Conservation (phyloP, 2,329 filamentous ascomycete genomes). For the Xylogone sp. region DNA sequence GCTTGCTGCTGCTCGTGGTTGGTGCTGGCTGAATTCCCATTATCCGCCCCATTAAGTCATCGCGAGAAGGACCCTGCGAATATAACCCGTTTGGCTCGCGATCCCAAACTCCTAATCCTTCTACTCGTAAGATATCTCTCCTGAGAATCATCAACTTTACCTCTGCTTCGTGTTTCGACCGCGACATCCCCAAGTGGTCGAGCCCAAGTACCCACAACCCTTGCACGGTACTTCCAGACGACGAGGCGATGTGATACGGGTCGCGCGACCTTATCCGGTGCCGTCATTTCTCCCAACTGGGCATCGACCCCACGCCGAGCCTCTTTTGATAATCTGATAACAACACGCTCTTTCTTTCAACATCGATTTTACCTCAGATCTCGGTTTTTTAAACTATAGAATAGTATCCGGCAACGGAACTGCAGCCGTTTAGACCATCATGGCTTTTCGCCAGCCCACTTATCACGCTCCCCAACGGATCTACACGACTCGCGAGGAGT, state of each 20-base stretch:
- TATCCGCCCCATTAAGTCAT: not conserved
- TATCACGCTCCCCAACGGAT: constrained; percentile 48
- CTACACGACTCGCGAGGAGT: constrained; percentile 36
- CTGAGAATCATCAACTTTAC: not conserved
- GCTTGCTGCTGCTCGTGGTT: not conserved
- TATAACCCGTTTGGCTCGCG: not conserved
- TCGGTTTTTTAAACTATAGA: not conserved
- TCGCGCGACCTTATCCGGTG: not conserved
- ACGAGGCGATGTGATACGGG: not conserved
- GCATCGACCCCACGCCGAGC: too few relatives aligned
- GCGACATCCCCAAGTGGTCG: not conserved
- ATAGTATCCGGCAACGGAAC: not conserved
- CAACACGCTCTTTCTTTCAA: not conserved
- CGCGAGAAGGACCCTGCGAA: not conserved
- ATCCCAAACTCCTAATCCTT: not conserved
- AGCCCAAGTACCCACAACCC: not conserved
- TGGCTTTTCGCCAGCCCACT: constrained; percentile 60
- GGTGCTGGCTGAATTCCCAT: not conserved
- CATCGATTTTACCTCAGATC: not conserved
- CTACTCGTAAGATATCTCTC: not conserved
- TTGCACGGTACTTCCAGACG: not conserved
- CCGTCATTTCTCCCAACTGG: not conserved
- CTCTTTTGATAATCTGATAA: too few relatives aligned
- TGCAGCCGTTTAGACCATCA: constrained; percentile 25
- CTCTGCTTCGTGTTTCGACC: too few relatives aligned